Conservation (phyloP, 2,329 filamentous ascomycete genomes). For the Paracamarosporium sp. region DNA sequence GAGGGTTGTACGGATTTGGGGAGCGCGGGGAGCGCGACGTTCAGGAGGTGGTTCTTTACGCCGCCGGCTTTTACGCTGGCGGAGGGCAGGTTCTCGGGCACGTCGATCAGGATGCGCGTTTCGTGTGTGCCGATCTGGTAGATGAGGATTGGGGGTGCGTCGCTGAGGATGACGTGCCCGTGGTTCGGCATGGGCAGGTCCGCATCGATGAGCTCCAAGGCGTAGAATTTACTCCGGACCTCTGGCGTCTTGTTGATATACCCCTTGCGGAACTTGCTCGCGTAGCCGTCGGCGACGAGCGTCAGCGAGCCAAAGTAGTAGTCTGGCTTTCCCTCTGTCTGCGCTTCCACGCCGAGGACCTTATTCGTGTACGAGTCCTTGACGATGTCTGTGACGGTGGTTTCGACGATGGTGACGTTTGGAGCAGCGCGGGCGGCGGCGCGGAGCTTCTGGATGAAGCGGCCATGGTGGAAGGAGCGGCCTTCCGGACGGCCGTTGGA, state of each 20-base stretch:
- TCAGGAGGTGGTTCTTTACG: slow-evolving; percentile 81
- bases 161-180: slow-evolving; percentile 87
- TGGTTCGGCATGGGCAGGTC: slow-evolving; percentile 75
- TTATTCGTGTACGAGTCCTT: slow-evolving; percentile 71
- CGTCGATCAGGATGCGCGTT: slow-evolving; percentile 87
- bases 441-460: slow-evolving; percentile 85
- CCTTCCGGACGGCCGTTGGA: slow-evolving; percentile 65
- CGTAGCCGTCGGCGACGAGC: slow-evolving; percentile 90
- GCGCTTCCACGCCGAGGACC: slow-evolving; percentile 82
- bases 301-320: slow-evolving; percentile 87
- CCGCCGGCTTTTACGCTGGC: slow-evolving; percentile 79
- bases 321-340: slow-evolving; percentile 70
- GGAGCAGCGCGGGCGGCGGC: slow-evolving; percentile 74
- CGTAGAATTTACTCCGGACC: slow-evolving; percentile 89
- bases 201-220: slow-evolving; percentile 88
- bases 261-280: slow-evolving; percentile 86
- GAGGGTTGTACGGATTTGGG: slow-evolving; percentile 74
- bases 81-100: slow-evolving; percentile 77
- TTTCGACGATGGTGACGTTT: slow-evolving; percentile 92
- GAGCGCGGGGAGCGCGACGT: slow-evolving; percentile 79
- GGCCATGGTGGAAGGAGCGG: slow-evolving; percentile 88
- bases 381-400: slow-evolving; percentile 79
- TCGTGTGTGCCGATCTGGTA: slow-evolving; percentile 98
- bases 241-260: slow-evolving; percentile 71
- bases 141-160: slow-evolving; percentile 79